Percentiles rank a stretch among this genome's conserved stretches.
Evolutionary conservation across 2,329 filamentous ascomycete genomes (phyloP).

Genomic region (Myotisia sp.): DNA sequence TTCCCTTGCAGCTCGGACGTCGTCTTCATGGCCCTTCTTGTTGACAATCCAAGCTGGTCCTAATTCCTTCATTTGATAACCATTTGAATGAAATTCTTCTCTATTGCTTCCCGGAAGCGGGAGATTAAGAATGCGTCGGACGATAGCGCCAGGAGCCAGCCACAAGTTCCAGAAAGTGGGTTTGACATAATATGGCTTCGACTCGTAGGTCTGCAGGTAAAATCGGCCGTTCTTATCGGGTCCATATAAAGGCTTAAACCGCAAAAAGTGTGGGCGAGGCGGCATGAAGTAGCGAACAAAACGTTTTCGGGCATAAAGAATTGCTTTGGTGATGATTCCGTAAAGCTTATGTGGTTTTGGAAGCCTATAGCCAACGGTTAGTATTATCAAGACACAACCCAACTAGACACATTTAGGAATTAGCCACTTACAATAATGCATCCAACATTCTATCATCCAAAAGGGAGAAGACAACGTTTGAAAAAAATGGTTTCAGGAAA

Average conservation of each 20-base stretch:
- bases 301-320: slow-evolving; percentile 39
- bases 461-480: slow-evolving; percentile 41
- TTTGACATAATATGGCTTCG: slow-evolving; percentile 50
- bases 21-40: slow-evolving; percentile 1
- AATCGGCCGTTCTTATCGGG: slow-evolving; percentile 43
- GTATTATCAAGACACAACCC: background rate
- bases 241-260: slow-evolving; percentile 28
- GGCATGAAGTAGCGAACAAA: slow-evolving; percentile 44
- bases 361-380: background rate
- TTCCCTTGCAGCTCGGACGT: background rate
- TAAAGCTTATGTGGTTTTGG: background rate
- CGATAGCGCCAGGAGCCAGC: slow-evolving; percentile 39
- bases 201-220: slow-evolving; percentile 39
- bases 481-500: slow-evolving; percentile 32
- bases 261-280: slow-evolving; percentile 38
- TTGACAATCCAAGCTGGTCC: slow-evolving; percentile 35
- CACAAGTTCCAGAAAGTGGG: slow-evolving; percentile 47
- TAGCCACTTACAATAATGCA: slow-evolving; percentile 49
- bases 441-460: slow-evolving; percentile 51
- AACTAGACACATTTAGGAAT: too few species aligned
- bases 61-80: slow-evolving; percentile 40
- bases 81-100: slow-evolving; percentile 34
- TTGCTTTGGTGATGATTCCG: slow-evolving; percentile 30
- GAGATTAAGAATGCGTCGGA: slow-evolving; percentile 32
- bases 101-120: slow-evolving; percentile 35